Base-by-base conservation (phyloP, 495 filamentous ascomycete genomes). In the Geoglossum glabrum region DNA sequence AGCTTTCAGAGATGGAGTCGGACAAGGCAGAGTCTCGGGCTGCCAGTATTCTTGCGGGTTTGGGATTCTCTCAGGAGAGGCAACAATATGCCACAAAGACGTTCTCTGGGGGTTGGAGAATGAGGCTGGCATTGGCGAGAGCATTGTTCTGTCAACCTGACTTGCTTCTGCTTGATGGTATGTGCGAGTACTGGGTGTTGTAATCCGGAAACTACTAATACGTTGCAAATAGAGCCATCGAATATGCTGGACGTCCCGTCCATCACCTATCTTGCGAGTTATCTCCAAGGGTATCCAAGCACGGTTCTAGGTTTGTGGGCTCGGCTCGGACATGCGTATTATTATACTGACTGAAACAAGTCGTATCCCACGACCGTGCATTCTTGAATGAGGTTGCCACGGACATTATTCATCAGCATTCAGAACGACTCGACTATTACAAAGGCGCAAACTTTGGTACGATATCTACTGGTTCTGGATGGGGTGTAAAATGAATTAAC, bases 231-330 rank as follows among this genome's bases (percentile, higher is more conserved):
- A 79, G 90, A 98, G 80, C 92, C 92, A 67, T 97, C 93, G 54
- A 99, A 99, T 82, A 99, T 99, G 92, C 90, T 99, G 87, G 92
- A 99, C 70, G 92, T 97, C 60, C 93, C 92, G 7, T 97, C 93
- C n/a, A 97, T 97, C 63, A 95, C 92, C 55, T 99, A 97, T 81
- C 77, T 99, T 65, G 86, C 92, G 15, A 95, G 87, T 65, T 99
- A 99, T 64, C 85, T 99, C 6, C 87, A 95, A 66, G 74, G 75
- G 49, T 99, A 99, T 67, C 89, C 90, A 3, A 94, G 87, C 67
- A 97, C 92, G 8, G 79, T 99, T 23, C 78, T 99, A 9, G 40
- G 40, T 45, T 13, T 5, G n/a, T 45, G n/a, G 17, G n/a, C n/a
- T 21, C n/a, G 23, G 13, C n/a, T 19, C 23, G n/a, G n/a, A 45